Conservation (phyloP, 441 rosid genomes). For the Theobroma grandiflorum region DNA sequence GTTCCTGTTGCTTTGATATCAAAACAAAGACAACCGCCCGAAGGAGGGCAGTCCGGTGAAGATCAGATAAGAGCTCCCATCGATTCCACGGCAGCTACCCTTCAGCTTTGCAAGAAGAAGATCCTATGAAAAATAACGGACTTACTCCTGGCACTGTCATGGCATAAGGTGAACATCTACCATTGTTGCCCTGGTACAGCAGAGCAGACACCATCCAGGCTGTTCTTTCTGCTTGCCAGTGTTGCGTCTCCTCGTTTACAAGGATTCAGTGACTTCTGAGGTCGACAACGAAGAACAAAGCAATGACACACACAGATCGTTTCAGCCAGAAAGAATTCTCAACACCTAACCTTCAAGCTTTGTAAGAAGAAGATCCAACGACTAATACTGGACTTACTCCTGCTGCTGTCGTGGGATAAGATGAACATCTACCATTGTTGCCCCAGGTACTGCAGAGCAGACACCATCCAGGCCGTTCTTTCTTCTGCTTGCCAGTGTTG, state of each 20-base stretch:
- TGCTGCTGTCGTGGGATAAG: not conserved
- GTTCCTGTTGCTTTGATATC: not conserved
- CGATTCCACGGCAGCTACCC: not conserved
- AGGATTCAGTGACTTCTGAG: too few species aligned
- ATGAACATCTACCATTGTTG: not conserved
- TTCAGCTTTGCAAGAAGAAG: not conserved
- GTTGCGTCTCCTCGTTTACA: not conserved
- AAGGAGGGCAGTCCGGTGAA: not conserved
- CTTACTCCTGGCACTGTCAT: too few species aligned
- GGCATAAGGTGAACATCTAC: not conserved
- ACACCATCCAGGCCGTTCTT: not conserved
- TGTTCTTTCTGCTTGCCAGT: not conserved
- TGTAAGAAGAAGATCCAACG: not conserved
- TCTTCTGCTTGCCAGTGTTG: not conserved
- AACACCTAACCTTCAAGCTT: not conserved
- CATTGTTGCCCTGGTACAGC: not conserved
- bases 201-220: not conserved
- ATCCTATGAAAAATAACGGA: not conserved
- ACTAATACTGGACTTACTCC: too few species aligned
- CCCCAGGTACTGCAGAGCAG: not conserved
- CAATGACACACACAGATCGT: not conserved
- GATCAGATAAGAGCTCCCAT: not conserved
- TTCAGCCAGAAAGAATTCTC: not conserved
- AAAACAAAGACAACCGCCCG: not conserved
- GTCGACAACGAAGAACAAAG: not conserved